Evolutionary conservation across 768 basidiomycete genomes (phyloP).

Genomic region (Gloeopeniophorella convolvens): DNA sequence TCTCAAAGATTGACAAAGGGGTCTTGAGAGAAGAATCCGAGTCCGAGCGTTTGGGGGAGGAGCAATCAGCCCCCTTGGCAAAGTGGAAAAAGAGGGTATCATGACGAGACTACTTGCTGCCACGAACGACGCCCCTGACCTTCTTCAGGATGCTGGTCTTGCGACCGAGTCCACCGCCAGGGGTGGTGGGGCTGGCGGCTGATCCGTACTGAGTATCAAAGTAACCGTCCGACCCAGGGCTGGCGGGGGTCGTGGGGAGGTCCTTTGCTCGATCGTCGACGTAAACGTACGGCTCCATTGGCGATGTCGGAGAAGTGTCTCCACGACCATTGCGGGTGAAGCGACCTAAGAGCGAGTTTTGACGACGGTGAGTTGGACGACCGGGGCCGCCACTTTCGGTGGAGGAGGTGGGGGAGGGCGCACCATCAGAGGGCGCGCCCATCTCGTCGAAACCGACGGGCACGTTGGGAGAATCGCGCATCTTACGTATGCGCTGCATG

Average conservation of each 20-base stretch:
- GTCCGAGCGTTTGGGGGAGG: neutral
- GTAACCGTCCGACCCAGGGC: conserved; percentile 16
- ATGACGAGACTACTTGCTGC: conserved; percentile 11
- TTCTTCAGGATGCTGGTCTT: conserved; percentile 20
- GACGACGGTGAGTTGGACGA: conserved; percentile 64
- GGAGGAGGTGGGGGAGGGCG: conserved; percentile 39
- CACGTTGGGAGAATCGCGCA: conserved; percentile 81
- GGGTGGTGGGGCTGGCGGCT: neutral
- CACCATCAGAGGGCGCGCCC: conserved; percentile 32
- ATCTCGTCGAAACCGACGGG: conserved; percentile 48
- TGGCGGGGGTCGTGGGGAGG: conserved; percentile 38
- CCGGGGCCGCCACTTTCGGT: conserved; percentile 27
- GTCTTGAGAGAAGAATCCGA: neutral
- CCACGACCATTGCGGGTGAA: conserved; percentile 43
- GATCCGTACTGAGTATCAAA: neutral
- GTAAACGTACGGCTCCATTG: conserved; percentile 56
- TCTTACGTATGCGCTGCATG: conserved; percentile 84
- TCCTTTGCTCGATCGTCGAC: conserved; percentile 60
- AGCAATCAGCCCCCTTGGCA: neutral
- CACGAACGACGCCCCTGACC: conserved; percentile 18
- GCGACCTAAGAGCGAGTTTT: conserved; percentile 75
- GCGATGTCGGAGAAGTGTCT: conserved; percentile 28
- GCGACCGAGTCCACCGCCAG: conserved; percentile 15
- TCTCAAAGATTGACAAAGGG: neutral
- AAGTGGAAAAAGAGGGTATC: neutral